A percentile compares a stretch with the other conserved stretches of the same genome.
These are phyloP conservation scores for Lentinula edodes DNA, from an alignment of 768 basidiomycete species.

Conservation along the genomic window DNA sequence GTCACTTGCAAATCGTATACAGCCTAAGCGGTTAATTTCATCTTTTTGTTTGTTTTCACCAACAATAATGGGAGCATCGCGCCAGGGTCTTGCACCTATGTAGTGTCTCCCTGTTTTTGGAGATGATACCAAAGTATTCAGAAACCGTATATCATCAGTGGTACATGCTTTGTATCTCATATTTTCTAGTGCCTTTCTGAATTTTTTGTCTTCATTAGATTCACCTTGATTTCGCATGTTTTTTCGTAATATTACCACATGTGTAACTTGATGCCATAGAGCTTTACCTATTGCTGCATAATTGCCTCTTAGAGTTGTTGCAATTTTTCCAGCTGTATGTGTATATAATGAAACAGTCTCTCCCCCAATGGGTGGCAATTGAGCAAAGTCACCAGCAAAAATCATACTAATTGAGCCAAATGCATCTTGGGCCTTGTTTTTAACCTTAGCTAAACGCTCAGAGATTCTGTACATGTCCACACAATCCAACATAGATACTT, in stretches of 20 bases:
- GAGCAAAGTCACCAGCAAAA: constrained; percentile 35
- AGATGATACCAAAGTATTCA: constrained; percentile 15
- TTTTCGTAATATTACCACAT: constrained; percentile 15
- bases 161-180: constrained; percentile 22
- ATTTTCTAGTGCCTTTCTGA: constrained; percentile 22
- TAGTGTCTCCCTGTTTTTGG: neutral
- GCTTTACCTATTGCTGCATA: constrained; percentile 14
- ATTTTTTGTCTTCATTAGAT: constrained; percentile 18
- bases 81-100: constrained; percentile 10
- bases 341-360: constrained; percentile 9
- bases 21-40: constrained; percentile 21
- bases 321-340: neutral
- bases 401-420: constrained; percentile 33
- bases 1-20: constrained; percentile 25
- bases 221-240: constrained; percentile 25
- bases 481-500: constrained; percentile 36
- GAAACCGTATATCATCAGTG: constrained; percentile 16
- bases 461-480: constrained; percentile 25
- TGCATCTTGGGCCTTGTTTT: constrained; percentile 11
- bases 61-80: constrained; percentile 28
- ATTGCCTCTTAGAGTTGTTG: constrained; percentile 2
- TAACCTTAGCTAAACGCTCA: constrained; percentile 16
- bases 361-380: constrained; percentile 19
- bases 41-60: constrained; percentile 23
- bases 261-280: constrained; percentile 18